Conservation (phyloP, 2,329 filamentous ascomycete species). For the Penicillium sp. region DNA sequence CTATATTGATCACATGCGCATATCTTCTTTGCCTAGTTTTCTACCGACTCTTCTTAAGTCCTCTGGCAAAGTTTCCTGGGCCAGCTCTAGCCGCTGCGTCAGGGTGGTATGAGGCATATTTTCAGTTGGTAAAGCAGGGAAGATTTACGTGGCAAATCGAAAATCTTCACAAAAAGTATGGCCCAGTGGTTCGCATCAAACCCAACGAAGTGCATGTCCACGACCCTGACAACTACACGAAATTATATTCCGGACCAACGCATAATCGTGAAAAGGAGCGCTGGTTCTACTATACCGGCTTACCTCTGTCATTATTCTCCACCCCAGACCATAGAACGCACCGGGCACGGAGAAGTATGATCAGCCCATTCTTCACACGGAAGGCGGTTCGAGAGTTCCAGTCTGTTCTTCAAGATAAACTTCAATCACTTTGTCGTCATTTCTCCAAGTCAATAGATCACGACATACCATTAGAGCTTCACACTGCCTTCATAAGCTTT, state of each 20-base stretch:
- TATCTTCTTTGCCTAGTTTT: neutral
- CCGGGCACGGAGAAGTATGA: slow-evolving; percentile 4
- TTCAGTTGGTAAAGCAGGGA: slow-evolving; percentile 4
- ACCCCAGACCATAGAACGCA: slow-evolving; percentile 1
- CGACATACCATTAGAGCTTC: slow-evolving; percentile 6
- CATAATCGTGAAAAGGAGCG: slow-evolving; percentile 13
- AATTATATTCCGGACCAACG: slow-evolving; percentile 13
- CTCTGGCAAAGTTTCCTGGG: slow-evolving; percentile 7
- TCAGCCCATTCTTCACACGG: slow-evolving; percentile 13
- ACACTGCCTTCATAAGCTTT: slow-evolving; percentile 11
- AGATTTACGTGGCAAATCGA: slow-evolving; percentile 11
- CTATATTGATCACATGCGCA: neutral
- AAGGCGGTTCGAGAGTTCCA: slow-evolving; percentile 4
- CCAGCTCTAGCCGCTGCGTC: slow-evolving; percentile 5
- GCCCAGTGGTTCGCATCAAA: slow-evolving; percentile 8
- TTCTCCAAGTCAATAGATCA: neutral
- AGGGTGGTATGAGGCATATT: slow-evolving; percentile 11
- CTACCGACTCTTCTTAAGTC: slow-evolving; percentile 4
- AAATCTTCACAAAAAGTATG: slow-evolving; percentile 6
- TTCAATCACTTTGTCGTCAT: slow-evolving; percentile 7
- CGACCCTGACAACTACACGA: slow-evolving; percentile 12
- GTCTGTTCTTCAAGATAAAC: slow-evolving; percentile 7
- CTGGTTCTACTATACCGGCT: slow-evolving; percentile 6
- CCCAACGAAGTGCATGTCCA: slow-evolving; percentile 8
- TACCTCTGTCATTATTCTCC: slow-evolving; percentile 8